These are phyloP conservation scores for Sechiopsis laciniata DNA, from an alignment of 306 rosid species.

Conservation along the genomic window DNA sequence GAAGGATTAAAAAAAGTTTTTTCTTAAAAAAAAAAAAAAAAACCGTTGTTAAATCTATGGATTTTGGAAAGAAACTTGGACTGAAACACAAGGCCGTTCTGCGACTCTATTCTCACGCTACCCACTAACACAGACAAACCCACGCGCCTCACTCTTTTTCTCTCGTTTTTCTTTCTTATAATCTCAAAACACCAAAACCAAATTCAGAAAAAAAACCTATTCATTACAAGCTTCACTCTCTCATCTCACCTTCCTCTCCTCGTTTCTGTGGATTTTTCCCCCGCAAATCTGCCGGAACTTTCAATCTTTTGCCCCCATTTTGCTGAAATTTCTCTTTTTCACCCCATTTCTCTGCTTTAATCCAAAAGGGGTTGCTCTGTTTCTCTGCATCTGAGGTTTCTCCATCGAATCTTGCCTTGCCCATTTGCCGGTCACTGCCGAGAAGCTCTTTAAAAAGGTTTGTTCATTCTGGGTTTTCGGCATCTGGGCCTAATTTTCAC, in stretches of 20 bases:
- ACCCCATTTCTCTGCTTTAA: neutral
- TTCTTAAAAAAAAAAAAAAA: neutral
- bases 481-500: conserved; percentile 17
- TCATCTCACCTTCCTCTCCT: too few species aligned
- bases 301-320: neutral
- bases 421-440: conserved; percentile 35
- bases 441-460: conserved; percentile 39
- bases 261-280: neutral
- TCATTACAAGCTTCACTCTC: neutral
- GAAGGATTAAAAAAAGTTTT: too few species aligned
- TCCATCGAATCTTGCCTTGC: conserved; percentile 47
- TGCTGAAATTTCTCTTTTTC: neutral
- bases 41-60: neutral
- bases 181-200: conserved; percentile 4
- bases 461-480: conserved; percentile 31
- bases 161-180: neutral
- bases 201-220: too few species aligned
- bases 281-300: conserved; percentile 2
- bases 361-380: neutral
- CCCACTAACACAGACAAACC: neutral
- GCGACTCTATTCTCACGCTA: neutral
- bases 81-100: conserved; percentile 13
- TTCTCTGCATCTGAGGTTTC: neutral
- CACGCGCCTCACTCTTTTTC: conserved; percentile 1
- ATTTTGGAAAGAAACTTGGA: conserved; percentile 1